Conservation (phyloP, 192 early-diverging fungal species). For the Powellomyces hirtus region DNA sequence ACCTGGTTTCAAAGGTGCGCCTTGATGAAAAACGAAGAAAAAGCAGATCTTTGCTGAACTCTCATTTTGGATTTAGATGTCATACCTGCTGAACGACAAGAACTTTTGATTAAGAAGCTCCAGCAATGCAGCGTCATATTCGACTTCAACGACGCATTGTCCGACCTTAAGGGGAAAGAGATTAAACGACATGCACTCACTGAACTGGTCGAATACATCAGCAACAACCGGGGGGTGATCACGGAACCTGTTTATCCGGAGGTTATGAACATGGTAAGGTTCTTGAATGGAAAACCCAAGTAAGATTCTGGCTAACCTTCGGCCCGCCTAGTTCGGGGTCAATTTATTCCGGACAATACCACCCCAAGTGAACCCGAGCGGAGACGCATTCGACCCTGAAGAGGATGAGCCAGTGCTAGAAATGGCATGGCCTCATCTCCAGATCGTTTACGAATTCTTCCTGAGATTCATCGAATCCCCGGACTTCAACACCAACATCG, state of each 20-base stretch:
- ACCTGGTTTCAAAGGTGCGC: slow-evolving; percentile 70
- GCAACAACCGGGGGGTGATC: slow-evolving; percentile 82
- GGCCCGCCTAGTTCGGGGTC: neutral
- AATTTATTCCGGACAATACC: slow-evolving; percentile 97
- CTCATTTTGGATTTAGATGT: slow-evolving; percentile 57
- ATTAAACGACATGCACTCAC: slow-evolving; percentile 88
- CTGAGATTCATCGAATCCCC: slow-evolving; percentile 96
- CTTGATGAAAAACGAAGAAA: neutral
- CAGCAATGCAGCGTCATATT: slow-evolving; percentile 90
- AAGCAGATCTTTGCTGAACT: neutral
- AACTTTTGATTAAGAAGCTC: slow-evolving; percentile 88
- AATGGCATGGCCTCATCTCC: slow-evolving; percentile 96
- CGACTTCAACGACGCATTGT: slow-evolving; percentile 90
- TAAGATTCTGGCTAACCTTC: too few species aligned
- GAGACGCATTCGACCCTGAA: slow-evolving; percentile 98
- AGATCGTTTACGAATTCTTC: slow-evolving; percentile 98
- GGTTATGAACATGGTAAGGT: slow-evolving; percentile 88
- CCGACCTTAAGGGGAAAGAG: slow-evolving; percentile 91
- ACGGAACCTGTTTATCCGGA: slow-evolving; percentile 88
- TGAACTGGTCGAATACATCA: slow-evolving; percentile 93
- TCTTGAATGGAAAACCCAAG: neutral
- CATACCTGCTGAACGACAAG: slow-evolving; percentile 73
- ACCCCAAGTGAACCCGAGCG: slow-evolving; percentile 90
- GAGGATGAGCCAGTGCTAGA: slow-evolving; percentile 99
- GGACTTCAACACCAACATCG: slow-evolving; percentile 96